phyloP scores from a whole-genome alignment of 805 yeast genomes.

The Crinitomyces ghanaensis region DNA sequence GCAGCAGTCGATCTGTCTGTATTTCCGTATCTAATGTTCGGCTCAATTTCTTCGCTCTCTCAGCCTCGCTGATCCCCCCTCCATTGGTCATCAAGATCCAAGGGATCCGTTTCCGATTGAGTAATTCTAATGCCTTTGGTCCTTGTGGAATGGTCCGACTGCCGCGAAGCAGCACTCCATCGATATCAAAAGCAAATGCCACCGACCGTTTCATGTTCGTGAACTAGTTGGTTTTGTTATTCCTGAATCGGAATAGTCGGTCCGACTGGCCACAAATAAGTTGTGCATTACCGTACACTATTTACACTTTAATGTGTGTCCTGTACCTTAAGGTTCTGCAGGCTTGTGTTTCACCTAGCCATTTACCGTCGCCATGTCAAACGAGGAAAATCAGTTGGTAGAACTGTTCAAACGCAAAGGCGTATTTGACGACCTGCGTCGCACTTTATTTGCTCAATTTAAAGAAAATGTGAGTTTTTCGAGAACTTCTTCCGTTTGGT shows the following conservation, averaged over 20 bases:
- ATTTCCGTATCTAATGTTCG: slow-evolving; percentile 33
- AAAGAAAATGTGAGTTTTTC: slow-evolving; percentile 14
- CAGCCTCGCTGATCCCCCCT: slow-evolving; percentile 63
- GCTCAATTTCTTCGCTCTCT: slow-evolving; percentile 45
- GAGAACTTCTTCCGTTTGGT: no score
- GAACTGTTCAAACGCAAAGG: slow-evolving; percentile 17
- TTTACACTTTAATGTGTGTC: no score
- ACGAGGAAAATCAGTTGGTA: no score
- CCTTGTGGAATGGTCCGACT: slow-evolving; percentile 56
- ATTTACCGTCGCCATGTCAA: no score
- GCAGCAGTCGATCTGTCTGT: slow-evolving; percentile 54
- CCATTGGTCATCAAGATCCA: slow-evolving; percentile 84
- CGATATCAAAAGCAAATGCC: slow-evolving; percentile 38
- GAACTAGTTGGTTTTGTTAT: no score
- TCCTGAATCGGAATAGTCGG: no score
- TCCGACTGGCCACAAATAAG: no score
- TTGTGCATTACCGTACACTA: no score
- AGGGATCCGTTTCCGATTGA: slow-evolving; percentile 50
- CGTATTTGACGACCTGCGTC: slow-evolving; percentile 16
- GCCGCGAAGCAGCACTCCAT: slow-evolving; percentile 80
- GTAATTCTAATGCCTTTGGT: slow-evolving; percentile 40
- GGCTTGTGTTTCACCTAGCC: no score
- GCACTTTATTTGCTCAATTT: slow-evolving; percentile 12
- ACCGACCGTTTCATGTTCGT: no score
- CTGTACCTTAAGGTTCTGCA: no score